Base-by-base conservation (phyloP, 805 yeast species). In the Yarrowia divulgata region DNA sequence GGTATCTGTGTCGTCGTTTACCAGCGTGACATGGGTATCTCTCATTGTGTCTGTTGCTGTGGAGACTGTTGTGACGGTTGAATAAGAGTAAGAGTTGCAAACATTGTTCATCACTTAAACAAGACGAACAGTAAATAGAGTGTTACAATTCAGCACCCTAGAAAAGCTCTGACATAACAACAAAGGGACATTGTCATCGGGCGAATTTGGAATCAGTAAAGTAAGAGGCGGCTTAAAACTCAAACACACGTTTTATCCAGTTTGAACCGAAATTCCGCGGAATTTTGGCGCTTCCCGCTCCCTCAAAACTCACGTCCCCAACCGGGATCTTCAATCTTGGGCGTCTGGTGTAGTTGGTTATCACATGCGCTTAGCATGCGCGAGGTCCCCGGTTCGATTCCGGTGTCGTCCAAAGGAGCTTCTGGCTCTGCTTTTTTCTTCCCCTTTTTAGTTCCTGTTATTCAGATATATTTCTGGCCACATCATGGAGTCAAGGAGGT, bases 341-440 rank as follows among this genome's bases (percentile, higher is more conserved):
- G 54, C 54, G 54, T 49, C 54, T 49, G 54, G 54, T 49, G 54
- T 49, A 49, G 54, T 49, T 49, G 54, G 54, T 49, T 49, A 49
- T 49, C 54, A 49, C 54, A 49, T 49, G 54, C 54, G 54, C 54
- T 49, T 49, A 49, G 54, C 54, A 49, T 49, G 54, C 54, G 54
- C 54, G 54, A 49, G 54, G 54, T 49, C 54, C 54, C 54, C 54
- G 54, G 54, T 49, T 49, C 54, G 54, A 49, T 49, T 49, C 54
- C 54, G 54, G 54, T 49, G 54, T 49, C 54, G 54, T 49, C 54
- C 54, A 49, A 8, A 49, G 54, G 16, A 19, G 12, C 8, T 6
- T 3, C 3, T 2, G 8, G 39, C 54, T 49, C 54, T 49, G 8
- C 23, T 32, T 49, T 48, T 49, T 29, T 49, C 14, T 6, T 13